Percentiles rank a stretch among this genome's conserved stretches.
Evolutionary conservation across 129 eudicot species (phyloP).

Genomic region (Deinandra increscens): DNA sequence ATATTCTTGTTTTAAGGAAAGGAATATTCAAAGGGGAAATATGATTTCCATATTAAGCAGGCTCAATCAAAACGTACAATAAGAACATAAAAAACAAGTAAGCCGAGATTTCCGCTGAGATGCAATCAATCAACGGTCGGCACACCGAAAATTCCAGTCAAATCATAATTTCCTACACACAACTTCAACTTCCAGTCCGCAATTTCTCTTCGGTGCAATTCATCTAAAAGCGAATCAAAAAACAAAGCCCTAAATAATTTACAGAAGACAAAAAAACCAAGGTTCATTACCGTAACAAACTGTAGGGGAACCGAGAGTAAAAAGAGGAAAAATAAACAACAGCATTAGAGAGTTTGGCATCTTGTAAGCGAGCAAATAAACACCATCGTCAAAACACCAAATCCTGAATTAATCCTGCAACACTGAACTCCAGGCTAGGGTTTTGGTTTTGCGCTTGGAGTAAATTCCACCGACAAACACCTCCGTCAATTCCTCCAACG

Average conservation of each 20-base stretch:
- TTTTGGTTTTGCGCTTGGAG: constrained; percentile 47
- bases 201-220: neutral
- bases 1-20: constrained; percentile 12
- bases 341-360: constrained; percentile 46
- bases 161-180: constrained; percentile 8
- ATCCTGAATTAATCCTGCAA: constrained; percentile 15
- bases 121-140: constrained; percentile 12
- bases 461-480: constrained; percentile 36
- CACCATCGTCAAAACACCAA: constrained; percentile 48
- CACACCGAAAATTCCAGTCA: constrained; percentile 23
- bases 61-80: constrained; percentile 2
- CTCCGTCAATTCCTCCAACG: constrained; percentile 26
- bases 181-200: neutral
- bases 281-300: constrained; percentile 47
- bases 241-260: constrained; percentile 15
- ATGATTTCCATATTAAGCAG: constrained; percentile 13
- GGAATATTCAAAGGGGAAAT: neutral
- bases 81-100: constrained; percentile 16
- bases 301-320: constrained; percentile 46
- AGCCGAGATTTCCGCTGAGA: constrained; percentile 4
- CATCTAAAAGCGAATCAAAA: neutral
- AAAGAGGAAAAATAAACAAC: constrained; percentile 41
- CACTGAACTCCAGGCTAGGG: constrained; percentile 46
- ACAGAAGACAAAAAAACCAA: neutral
- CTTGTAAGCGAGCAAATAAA: constrained; percentile 35